phyloP scores from a whole-genome alignment of 1,284 basidiomycete species.

The Ustilago vetiveriae region DNA sequence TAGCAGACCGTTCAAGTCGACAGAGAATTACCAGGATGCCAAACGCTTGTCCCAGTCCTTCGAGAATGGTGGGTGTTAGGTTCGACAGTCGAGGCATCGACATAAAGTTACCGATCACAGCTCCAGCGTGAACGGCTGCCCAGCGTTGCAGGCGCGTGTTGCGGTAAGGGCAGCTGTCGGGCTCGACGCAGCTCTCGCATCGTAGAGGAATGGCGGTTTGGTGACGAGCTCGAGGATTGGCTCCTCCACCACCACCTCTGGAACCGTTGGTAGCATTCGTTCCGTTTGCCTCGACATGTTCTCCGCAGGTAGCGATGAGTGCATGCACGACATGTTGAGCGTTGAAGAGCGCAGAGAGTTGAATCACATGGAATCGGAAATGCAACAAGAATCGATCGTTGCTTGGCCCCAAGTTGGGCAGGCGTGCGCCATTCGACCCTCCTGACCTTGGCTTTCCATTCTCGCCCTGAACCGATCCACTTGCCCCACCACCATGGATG shows the following conservation, averaged over 20 bases:
- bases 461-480: background rate
- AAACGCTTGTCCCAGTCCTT: conserved; percentile 37
- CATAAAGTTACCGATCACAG: conserved; percentile 45
- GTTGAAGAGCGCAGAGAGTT: conserved; percentile 38
- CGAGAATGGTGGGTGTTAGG: conserved; percentile 37
- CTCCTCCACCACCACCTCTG: background rate
- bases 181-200: conserved; percentile 35
- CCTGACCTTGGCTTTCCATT: background rate
- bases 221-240: background rate
- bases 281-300: conserved; percentile 13
- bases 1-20: conserved; percentile 8
- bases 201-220: conserved; percentile 20
- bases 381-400: conserved; percentile 44
- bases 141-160: conserved; percentile 30
- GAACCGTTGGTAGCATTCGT: too few species aligned
- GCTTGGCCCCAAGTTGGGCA: conserved; percentile 33
- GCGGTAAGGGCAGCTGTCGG: conserved; percentile 25
- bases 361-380: conserved; percentile 37
- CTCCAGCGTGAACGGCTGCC: conserved; percentile 40
- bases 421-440: background rate
- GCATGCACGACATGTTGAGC: conserved; percentile 41
- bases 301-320: conserved; percentile 24
- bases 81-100: conserved; percentile 38
- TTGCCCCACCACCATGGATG: background rate
- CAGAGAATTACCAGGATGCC: conserved; percentile 42